Evolutionary conservation across 306 rosid species (phyloP), one percentile per base, ranked within the genome.

Genomic region (Prunus mongolica): DNA sequence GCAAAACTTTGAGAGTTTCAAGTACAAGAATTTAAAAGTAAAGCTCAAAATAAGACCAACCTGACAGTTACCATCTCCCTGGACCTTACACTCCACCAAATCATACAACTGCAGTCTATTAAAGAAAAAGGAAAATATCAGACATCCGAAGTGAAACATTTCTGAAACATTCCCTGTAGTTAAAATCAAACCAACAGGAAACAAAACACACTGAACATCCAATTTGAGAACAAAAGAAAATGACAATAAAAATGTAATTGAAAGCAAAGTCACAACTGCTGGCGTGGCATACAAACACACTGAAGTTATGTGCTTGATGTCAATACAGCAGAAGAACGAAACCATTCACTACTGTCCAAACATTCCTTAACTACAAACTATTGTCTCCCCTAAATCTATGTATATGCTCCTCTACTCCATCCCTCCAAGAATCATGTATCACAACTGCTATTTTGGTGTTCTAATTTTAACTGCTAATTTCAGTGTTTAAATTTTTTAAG

Each of bases 51-150:
- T 16, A 81, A 47, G 64, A 72, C 88, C 65, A 69, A 95, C 98
- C 98, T 92, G 98, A 79, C 98, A 95, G 82, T 92, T 95, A 78
- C 98, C 98, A 83, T 95, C 98, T 83, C 98, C 98, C 72, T 80
- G 82, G 78, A 95, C 88, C 89, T 87, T 95, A 34, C 78, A 80
- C 80, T 95, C 98, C 79, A 95, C 83, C 90, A 95, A 80, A 19
- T 92, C 96, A 84, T 95, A 95, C 83, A 95, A 84, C 87, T 81
- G 84, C 90, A 92, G 72, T 84, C 98, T 95, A 81, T 73, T 30
- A 64, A 71, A 73, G 41, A 58, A 66, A 66, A 74, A 47, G 20
- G 6, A 27, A 61, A 44, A 51, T 8, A 73, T 20, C 27, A 44
- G 13, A 58, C 2, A 28, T 19, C 58, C 25, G 28, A 45, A 45